Conservation (phyloP, 352 stramenopile species). For the Stramenopiles sp. region DNA sequence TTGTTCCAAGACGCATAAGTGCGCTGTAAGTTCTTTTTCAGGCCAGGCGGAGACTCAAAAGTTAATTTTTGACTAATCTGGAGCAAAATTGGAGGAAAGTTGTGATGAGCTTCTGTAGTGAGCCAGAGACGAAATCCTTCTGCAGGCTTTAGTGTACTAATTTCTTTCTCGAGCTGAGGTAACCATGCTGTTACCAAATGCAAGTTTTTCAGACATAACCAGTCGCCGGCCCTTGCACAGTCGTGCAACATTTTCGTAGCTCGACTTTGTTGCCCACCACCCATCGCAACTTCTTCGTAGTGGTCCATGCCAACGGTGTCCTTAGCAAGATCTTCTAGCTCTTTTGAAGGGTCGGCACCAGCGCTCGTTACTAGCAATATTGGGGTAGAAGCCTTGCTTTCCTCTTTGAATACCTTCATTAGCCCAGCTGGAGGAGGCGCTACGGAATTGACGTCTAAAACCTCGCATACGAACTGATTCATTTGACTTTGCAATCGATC, state of each 20-base stretch:
- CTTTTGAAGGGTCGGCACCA: conserved; percentile 73
- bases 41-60: conserved; percentile 74
- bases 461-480: conserved; percentile 58
- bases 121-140: conserved; percentile 80
- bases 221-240: conserved; percentile 54
- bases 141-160: conserved; percentile 43
- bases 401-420: conserved; percentile 44
- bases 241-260: conserved; percentile 53
- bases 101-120: conserved; percentile 66
- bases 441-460: conserved; percentile 59
- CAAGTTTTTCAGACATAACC: conserved; percentile 86
- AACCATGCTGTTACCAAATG: conserved; percentile 80
- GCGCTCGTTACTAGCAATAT: conserved; percentile 71
- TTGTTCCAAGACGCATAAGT: conserved; percentile 61
- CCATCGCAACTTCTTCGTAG: conserved; percentile 82
- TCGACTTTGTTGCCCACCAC: conserved; percentile 71
- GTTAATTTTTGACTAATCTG: conserved; percentile 78
- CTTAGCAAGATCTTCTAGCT: conserved; percentile 68
- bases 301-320: conserved; percentile 51
- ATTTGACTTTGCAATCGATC: conserved; percentile 69
- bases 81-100: conserved; percentile 67
- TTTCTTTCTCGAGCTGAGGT: conserved; percentile 64
- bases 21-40: conserved; percentile 84
- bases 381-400: conserved; percentile 43
- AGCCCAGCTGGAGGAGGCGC: conserved; percentile 52